phyloP scores from a whole-genome alignment of 1,139 yeast species.

The Blastobotrys capitulatus region DNA sequence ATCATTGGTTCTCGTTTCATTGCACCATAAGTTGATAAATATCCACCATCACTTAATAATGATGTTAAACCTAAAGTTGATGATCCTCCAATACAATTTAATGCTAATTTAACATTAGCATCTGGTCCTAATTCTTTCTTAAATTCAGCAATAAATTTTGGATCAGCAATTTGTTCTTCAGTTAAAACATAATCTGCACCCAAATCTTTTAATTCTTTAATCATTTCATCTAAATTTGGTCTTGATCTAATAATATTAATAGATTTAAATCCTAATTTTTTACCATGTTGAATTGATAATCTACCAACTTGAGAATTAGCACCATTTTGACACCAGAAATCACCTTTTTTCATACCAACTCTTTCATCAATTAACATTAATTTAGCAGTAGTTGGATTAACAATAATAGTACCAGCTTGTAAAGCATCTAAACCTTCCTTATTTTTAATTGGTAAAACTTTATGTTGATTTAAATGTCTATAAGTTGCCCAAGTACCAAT shows the following conservation, averaged over 20 bases:
- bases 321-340: slow-evolving; percentile 95
- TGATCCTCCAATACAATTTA: background rate
- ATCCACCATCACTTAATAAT: background rate
- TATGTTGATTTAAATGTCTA: slow-evolving; percentile 37
- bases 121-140: slow-evolving; percentile 36
- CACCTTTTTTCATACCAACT: slow-evolving; percentile 58
- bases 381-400: slow-evolving; percentile 89
- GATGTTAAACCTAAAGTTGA: background rate
- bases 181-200: slow-evolving; percentile 95
- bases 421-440: slow-evolving; percentile 33
- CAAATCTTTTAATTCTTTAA: slow-evolving; percentile 47
- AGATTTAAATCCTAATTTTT: slow-evolving; percentile 71
- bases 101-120: background rate
- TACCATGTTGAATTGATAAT: slow-evolving; percentile 83
- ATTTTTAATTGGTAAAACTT: slow-evolving; percentile 44
- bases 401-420: slow-evolving; percentile 87
- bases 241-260: slow-evolving; percentile 83
- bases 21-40: background rate
- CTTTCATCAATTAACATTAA: slow-evolving; percentile 74
- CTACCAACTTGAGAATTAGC: slow-evolving; percentile 95
- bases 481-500: slow-evolving; percentile 96
- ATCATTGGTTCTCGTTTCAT: background rate
- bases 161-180: slow-evolving; percentile 71
- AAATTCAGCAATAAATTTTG: slow-evolving; percentile 54
- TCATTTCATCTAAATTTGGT: slow-evolving; percentile 60